Percentiles rank a stretch among this genome's conserved stretches.
phyloP scores from a whole-genome alignment of 1,284 basidiomycete species.

The Volvariella volvacea region DNA sequence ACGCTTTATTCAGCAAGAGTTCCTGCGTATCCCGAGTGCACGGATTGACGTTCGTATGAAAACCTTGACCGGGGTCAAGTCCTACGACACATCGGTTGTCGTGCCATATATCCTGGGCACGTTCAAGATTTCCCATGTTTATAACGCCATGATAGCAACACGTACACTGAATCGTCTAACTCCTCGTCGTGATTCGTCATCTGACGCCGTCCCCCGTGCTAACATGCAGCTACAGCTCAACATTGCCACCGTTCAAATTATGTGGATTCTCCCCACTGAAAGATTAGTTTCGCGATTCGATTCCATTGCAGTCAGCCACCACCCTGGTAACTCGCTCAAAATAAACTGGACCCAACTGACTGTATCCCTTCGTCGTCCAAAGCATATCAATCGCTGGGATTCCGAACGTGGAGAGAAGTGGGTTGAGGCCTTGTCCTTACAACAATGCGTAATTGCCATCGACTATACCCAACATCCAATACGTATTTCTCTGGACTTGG shows the following conservation, averaged over 20 bases:
- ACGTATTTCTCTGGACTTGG: conserved; percentile 49
- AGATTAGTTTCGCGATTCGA: conserved; percentile 42
- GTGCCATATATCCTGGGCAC: conserved; percentile 37
- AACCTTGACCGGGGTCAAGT: conserved; percentile 22
- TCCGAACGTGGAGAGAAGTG: conserved; percentile 40
- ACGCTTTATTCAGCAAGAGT: conserved; percentile 35
- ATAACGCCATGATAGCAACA: conserved; percentile 64
- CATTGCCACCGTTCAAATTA: conserved; percentile 38
- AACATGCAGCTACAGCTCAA: conserved; percentile 23
- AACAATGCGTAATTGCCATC: conserved; percentile 35
- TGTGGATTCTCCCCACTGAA: conserved; percentile 41
- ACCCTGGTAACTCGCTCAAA: conserved; percentile 17
- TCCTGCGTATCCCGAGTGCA: conserved; percentile 37
- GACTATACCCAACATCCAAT: conserved; percentile 15
- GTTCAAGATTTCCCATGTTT: conserved; percentile 67
- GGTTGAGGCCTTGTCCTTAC: conserved; percentile 75
- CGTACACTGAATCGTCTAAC: conserved; percentile 47
- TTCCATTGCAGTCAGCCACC: conserved; percentile 24
- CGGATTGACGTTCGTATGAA: conserved; percentile 27
- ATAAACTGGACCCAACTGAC: conserved; percentile 31
- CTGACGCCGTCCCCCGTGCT: conserved; percentile 13
- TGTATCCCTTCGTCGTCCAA: conserved; percentile 39
- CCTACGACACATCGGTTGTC: conserved; percentile 30
- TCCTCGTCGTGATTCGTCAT: conserved; percentile 11
- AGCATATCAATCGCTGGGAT: conserved; percentile 25